phyloP scores from a whole-genome alignment of 129 eudicot genomes.

The Flaveria robusta region DNA sequence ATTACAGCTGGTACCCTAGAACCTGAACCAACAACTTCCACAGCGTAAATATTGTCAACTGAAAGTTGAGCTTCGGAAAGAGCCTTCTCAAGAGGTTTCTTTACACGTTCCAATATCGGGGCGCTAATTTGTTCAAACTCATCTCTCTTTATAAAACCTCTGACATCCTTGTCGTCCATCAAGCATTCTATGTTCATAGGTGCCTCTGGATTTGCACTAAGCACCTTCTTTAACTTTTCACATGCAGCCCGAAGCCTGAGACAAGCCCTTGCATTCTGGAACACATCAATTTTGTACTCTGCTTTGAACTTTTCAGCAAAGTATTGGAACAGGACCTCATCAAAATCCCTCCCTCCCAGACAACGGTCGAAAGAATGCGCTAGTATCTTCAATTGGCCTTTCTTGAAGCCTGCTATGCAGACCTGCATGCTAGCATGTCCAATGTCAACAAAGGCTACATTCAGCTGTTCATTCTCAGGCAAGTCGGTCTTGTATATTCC shows the following conservation, averaged over 20 bases:
- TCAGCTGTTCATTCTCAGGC: slow-evolving; percentile 68
- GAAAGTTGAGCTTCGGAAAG: slow-evolving; percentile 68
- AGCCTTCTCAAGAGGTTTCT: slow-evolving; percentile 77
- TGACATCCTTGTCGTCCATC: slow-evolving; percentile 85
- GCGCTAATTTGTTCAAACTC: slow-evolving; percentile 77
- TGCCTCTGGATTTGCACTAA: slow-evolving; percentile 80
- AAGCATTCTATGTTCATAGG: slow-evolving; percentile 87
- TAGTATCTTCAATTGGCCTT: slow-evolving; percentile 71
- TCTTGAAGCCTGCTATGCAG: slow-evolving; percentile 76
- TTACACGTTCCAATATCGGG: slow-evolving; percentile 76
- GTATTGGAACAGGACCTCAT: slow-evolving; percentile 63
- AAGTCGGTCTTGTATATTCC: slow-evolving; percentile 80
- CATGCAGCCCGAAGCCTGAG: slow-evolving; percentile 71
- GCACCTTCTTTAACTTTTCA: slow-evolving; percentile 76
- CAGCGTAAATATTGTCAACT: slow-evolving; percentile 58
- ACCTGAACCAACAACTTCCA: slow-evolving; percentile 85
- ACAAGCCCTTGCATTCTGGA: slow-evolving; percentile 76
- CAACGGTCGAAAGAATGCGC: slow-evolving; percentile 70
- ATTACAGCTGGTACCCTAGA: slow-evolving; percentile 79
- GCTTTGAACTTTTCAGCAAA: slow-evolving; percentile 70
- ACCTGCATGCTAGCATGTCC: slow-evolving; percentile 90
- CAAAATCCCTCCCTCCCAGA: slow-evolving; percentile 80
- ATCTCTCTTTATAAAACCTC: slow-evolving; percentile 77
- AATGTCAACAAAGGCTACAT: slow-evolving; percentile 73
- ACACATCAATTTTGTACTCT: slow-evolving; percentile 70